phyloP scores from a whole-genome alignment of 75 land plant genomes.

The Sequoia sempervirens region DNA sequence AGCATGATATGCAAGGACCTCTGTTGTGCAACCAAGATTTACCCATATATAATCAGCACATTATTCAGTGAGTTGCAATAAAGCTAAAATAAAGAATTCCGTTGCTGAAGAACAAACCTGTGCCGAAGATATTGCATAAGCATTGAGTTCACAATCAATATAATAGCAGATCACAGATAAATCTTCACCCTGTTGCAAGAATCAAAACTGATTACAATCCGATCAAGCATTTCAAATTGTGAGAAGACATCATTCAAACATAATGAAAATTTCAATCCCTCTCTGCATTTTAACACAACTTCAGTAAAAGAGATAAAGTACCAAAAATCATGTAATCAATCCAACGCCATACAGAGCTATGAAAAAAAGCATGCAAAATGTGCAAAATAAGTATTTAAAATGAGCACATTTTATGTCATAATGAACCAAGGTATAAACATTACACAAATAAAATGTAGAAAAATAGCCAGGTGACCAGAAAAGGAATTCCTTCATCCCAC shows the following conservation, averaged over 20 bases:
- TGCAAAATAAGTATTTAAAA: background rate
- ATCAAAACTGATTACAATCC: constrained; percentile 6
- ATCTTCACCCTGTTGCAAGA: constrained; percentile 60
- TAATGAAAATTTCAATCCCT: background rate
- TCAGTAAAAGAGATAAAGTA: background rate
- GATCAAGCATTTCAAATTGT: background rate
- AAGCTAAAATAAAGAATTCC: background rate
- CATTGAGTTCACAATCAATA: constrained; percentile 58
- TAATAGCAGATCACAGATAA: constrained; percentile 77
- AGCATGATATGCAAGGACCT: background rate
- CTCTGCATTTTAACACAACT: background rate
- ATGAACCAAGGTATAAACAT: background rate
- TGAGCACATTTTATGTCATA: background rate
- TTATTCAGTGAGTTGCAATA: background rate
- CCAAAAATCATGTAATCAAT: background rate
- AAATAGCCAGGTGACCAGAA: background rate
- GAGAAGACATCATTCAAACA: background rate
- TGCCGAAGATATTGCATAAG: constrained; percentile 69
- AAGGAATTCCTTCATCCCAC: background rate
- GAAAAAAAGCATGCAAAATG: background rate
- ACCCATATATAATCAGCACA: background rate
- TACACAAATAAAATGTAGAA: background rate
- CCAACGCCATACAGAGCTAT: background rate
- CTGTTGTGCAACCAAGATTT: background rate
- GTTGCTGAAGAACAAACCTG: constrained; percentile 43